Percentiles rank a stretch among this genome's conserved stretches.
These are phyloP conservation scores for Suzukiozyma palmioleophila DNA, from an alignment of 1,139 yeast genomes.

Conservation along the genomic window DNA sequence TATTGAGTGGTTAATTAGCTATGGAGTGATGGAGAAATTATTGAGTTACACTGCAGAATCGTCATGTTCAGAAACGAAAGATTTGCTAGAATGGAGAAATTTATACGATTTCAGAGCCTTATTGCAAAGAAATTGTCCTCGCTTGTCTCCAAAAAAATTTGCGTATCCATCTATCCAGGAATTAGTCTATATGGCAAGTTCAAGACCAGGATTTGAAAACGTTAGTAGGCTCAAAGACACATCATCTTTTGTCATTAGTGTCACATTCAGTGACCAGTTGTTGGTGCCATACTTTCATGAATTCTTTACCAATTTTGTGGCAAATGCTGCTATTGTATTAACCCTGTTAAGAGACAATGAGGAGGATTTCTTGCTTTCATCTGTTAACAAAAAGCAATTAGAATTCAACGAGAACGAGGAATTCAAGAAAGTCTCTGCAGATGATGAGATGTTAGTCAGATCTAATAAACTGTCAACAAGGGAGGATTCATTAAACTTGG, in stretches of 20 bases:
- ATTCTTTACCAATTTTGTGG: conserved; percentile 59
- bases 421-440: conserved; percentile 4
- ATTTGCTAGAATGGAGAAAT: conserved; percentile 35
- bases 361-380: conserved; percentile 71
- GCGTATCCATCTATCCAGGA: conserved; percentile 25
- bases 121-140: conserved; percentile 63
- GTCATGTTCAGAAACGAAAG: conserved; percentile 30
- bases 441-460: conserved; percentile 2
- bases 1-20: conserved; percentile 36
- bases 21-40: conserved; percentile 79
- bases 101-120: conserved; percentile 64
- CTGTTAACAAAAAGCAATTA: conserved; percentile 29
- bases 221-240: conserved; percentile 20
- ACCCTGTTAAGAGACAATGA: conserved; percentile 80
- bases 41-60: conserved; percentile 70
- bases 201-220: conserved; percentile 22
- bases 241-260: conserved; percentile 17
- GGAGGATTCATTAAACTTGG: conserved; percentile 32
- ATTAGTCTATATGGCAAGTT: conserved; percentile 16
- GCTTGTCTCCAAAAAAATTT: conserved; percentile 40
- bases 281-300: conserved; percentile 44
- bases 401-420: conserved; percentile 14
- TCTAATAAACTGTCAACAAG: conserved; percentile 7
- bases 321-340: conserved; percentile 72
- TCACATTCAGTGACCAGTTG: conserved; percentile 25